Conservation (phyloP, 495 filamentous ascomycete genomes). For the Coniosporium apollinis region DNA sequence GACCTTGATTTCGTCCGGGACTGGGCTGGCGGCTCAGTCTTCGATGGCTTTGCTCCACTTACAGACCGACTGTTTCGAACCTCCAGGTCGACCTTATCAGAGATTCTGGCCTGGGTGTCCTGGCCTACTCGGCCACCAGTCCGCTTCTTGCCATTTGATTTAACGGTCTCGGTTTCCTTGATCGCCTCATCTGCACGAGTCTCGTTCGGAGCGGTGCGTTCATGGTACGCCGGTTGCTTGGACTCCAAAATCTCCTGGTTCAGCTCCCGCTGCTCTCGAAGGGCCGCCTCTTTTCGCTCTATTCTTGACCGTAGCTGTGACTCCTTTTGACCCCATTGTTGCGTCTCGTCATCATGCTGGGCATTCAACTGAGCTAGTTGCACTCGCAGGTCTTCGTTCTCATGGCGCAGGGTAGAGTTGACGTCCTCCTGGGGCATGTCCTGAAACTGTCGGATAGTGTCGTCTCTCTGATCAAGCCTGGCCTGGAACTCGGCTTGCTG, state of each 20-base stretch:
- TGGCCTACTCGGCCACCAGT: conserved; percentile 6
- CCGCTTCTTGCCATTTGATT: background rate
- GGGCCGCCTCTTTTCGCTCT: conserved; percentile 9
- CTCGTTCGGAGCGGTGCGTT: no score
- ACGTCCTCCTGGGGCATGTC: conserved; percentile 14
- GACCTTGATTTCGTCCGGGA: background rate
- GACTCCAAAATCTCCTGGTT: no score
- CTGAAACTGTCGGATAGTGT: conserved; percentile 8
- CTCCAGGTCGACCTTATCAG: conserved; percentile 14
- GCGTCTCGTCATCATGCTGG: conserved; percentile 13
- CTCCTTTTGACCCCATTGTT: conserved; percentile 12
- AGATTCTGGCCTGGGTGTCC: conserved; percentile 15
- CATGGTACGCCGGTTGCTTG: no score
- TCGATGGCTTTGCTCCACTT: conserved; percentile 2
- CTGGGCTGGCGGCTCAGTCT: background rate
- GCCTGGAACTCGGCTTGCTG: conserved; percentile 12
- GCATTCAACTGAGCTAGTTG: conserved; percentile 13
- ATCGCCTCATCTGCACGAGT: no score
- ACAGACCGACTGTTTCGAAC: conserved; percentile 12
- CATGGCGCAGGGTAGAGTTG: no score
- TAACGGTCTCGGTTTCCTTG: background rate
- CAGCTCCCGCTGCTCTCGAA: conserved; percentile 6
- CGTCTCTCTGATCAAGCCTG: conserved; percentile 11
- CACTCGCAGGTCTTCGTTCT: conserved; percentile 1
- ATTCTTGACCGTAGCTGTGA: conserved; percentile 9